Conservation (phyloP, 257 asterid genomes). For the Knoxia roxburghii region DNA sequence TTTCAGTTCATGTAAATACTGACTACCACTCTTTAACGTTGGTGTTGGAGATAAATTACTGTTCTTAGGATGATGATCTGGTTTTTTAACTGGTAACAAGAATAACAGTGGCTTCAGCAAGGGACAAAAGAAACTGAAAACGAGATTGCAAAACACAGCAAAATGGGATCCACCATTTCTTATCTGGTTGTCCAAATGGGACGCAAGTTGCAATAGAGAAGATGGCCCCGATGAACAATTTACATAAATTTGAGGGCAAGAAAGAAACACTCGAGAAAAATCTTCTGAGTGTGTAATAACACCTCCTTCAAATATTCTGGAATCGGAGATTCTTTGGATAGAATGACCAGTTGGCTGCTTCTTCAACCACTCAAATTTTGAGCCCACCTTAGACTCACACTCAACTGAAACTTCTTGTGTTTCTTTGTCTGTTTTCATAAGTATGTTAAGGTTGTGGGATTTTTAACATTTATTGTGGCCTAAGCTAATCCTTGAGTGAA, state of each 20-base stretch:
- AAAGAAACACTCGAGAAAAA: not conserved
- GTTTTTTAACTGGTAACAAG: no score
- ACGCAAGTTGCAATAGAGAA: not conserved
- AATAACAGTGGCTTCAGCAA: no score
- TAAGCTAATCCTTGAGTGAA: not conserved
- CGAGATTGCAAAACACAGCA: not conserved
- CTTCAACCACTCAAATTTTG: slow-evolving; percentile 14
- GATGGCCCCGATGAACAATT: slow-evolving; percentile 1
- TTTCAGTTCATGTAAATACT: no score
- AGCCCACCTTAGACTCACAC: not conserved
- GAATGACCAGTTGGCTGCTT: not conserved
- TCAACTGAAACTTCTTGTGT: not conserved
- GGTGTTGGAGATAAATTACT: no score
- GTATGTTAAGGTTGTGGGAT: slow-evolving; percentile 9
- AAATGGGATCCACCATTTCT: not conserved
- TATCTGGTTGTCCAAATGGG: not conserved
- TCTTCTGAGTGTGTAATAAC: no score
- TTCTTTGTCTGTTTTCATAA: not conserved
- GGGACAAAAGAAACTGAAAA: not conserved
- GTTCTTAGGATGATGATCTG: no score
- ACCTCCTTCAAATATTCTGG: not conserved
- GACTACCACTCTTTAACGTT: no score
- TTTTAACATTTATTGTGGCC: slow-evolving; percentile 7
- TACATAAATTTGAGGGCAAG: slow-evolving; percentile 8
- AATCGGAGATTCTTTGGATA: not conserved